These are phyloP conservation scores for Juglanconis juglandina DNA, from an alignment of 2,329 filamentous ascomycete genomes.

Conservation along the genomic window DNA sequence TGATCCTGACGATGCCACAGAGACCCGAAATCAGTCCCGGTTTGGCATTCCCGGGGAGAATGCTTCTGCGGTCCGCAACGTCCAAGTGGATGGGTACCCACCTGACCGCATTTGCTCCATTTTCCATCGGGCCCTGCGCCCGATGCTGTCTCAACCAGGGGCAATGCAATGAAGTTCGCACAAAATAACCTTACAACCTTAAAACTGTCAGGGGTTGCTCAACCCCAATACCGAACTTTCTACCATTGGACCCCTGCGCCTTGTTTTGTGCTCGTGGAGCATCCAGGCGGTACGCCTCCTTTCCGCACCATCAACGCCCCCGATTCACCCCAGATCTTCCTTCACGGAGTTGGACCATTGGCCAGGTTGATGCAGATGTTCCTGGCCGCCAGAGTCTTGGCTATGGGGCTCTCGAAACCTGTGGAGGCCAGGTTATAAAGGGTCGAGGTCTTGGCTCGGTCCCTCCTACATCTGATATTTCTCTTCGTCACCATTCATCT, in stretches of 20 bases:
- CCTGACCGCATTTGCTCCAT: not conserved
- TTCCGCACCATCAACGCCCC: slow-evolving; percentile 5
- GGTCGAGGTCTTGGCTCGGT: slow-evolving; percentile 5
- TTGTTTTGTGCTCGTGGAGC: slow-evolving; percentile 13
- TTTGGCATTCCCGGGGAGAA: not conserved
- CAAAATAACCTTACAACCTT: slow-evolving; percentile 12
- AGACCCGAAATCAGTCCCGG: not conserved
- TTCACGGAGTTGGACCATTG: not conserved
- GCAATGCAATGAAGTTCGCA: not conserved
- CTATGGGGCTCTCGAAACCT: slow-evolving; percentile 11
- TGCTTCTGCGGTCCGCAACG: not conserved
- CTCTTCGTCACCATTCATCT: not conserved
- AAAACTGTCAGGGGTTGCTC: slow-evolving; percentile 5
- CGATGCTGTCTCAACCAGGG: not conserved
- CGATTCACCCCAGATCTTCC: slow-evolving; percentile 1
- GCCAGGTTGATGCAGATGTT: not conserved
- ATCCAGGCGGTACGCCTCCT: slow-evolving; percentile 11
- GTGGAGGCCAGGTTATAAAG: slow-evolving; percentile 5
- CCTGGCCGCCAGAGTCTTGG: slow-evolving; percentile 11
- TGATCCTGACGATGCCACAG: not conserved
- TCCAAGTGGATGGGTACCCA: not conserved
- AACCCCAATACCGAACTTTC: not conserved
- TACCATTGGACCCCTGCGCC: slow-evolving; percentile 3
- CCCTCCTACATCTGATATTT: slow-evolving; percentile 7
- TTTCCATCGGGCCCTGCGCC: not conserved